phyloP scores from a whole-genome alignment of 768 basidiomycete genomes.

The Leccinum variicolor region DNA sequence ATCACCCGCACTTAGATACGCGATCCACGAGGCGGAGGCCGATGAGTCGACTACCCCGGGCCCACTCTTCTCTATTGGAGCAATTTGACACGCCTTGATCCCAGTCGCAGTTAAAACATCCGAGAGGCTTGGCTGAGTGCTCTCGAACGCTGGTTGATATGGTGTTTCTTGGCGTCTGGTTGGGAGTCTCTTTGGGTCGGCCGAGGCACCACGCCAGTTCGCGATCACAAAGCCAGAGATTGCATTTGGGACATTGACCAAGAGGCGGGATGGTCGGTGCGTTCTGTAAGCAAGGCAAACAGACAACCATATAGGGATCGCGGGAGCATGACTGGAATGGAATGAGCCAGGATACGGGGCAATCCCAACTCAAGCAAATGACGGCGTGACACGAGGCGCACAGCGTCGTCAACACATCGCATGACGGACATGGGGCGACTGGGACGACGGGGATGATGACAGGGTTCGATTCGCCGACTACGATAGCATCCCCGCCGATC shows the following conservation, averaged over 20 bases:
- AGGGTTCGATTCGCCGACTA: constrained; percentile 37
- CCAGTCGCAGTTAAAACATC: constrained; percentile 8
- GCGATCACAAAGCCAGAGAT: constrained; percentile 15
- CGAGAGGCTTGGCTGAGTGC: constrained; percentile 12
- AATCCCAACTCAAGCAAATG: constrained; percentile 18
- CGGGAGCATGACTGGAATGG: constrained; percentile 17
- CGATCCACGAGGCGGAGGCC: neutral
- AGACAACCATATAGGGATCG: constrained; percentile 3
- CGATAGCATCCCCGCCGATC: constrained; percentile 36
- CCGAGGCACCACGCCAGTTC: constrained; percentile 24
- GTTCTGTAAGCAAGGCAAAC: constrained; percentile 8
- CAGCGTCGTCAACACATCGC: neutral
- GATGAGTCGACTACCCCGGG: neutral
- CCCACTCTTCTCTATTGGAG: neutral
- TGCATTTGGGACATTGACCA: constrained; percentile 19
- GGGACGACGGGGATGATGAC: constrained; percentile 7
- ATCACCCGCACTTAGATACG: neutral
- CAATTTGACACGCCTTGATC: constrained; percentile 8
- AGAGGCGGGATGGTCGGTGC: constrained; percentile 2
- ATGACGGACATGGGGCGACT: constrained; percentile 11
- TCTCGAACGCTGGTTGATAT: constrained; percentile 4
- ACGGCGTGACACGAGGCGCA: constrained; percentile 11
- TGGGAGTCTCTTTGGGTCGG: constrained; percentile 9
- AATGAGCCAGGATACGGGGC: constrained; percentile 11
- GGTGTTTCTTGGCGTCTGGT: neutral